Percentiles rank a stretch among this genome's conserved stretches.
Evolutionary conservation across 352 stramenopile genomes (phyloP).

Genomic region (Pythium phragmitis): DNA sequence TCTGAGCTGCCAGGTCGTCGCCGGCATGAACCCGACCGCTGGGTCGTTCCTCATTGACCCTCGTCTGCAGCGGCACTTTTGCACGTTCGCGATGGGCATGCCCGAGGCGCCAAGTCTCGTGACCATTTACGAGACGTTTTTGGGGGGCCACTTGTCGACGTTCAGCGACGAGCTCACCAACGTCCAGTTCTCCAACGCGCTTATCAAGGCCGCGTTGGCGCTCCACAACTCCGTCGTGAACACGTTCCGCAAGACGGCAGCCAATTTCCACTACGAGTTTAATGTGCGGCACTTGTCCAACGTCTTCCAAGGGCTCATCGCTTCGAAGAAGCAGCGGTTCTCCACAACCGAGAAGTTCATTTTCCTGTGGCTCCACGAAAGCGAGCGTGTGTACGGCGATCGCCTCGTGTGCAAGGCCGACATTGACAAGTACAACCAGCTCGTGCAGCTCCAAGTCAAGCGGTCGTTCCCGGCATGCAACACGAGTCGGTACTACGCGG

Average conservation of each 20-base stretch:
- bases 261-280: conserved; percentile 98
- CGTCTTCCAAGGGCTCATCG: conserved; percentile 95
- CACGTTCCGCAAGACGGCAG: conserved; percentile 94
- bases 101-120: conserved; percentile 91
- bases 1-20: conserved; percentile 93
- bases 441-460: conserved; percentile 93
- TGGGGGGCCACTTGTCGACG: conserved; percentile 90
- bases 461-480: conserved; percentile 93
- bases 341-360: conserved; percentile 93
- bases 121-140: conserved; percentile 96
- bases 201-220: conserved; percentile 94
- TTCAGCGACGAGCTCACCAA: conserved; percentile 90
- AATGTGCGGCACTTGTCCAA: conserved; percentile 96
- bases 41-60: conserved; percentile 94
- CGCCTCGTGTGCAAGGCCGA: conserved; percentile 92
- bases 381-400: conserved; percentile 95
- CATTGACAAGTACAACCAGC: conserved; percentile 93
- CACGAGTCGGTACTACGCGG: conserved; percentile 91
- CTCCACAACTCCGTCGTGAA: conserved; percentile 90
- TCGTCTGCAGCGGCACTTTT: conserved; percentile 95
- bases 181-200: conserved; percentile 82
- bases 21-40: conserved; percentile 95
- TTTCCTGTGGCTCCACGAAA: conserved; percentile 95
- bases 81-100: conserved; percentile 95
- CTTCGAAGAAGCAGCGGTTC: conserved; percentile 92